Evolutionary conservation across 1,284 basidiomycete species (phyloP).

Genomic region (Gymnopus androsaceus): DNA sequence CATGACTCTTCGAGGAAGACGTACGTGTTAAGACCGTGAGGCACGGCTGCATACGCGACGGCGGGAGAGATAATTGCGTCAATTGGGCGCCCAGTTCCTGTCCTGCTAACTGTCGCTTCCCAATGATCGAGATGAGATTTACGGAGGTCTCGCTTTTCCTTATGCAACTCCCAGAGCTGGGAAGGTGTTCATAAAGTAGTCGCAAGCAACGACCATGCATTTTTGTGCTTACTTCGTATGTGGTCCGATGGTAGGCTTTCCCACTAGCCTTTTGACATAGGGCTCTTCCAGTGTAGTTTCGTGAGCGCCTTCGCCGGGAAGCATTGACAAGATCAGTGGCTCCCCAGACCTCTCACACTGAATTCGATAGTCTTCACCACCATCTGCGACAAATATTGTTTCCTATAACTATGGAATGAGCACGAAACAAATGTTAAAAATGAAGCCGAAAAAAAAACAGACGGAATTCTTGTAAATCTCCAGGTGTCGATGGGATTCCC

Average conservation of each 20-base stretch:
- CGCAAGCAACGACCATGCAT: background rate
- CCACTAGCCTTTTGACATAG: slow-evolving; percentile 37
- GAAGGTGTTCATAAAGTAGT: slow-evolving; percentile 25
- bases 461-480: slow-evolving; percentile 54
- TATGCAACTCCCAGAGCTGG: slow-evolving; percentile 59
- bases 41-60: slow-evolving; percentile 51
- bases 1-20: slow-evolving; percentile 11
- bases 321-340: slow-evolving; percentile 44
- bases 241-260: slow-evolving; percentile 33
- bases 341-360: slow-evolving; percentile 44
- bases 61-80: slow-evolving; percentile 62
- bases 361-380: slow-evolving; percentile 41
- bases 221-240: slow-evolving; percentile 34
- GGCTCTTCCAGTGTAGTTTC: slow-evolving; percentile 32
- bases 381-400: slow-evolving; percentile 46
- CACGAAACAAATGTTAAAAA: background rate
- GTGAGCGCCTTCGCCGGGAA: slow-evolving; percentile 33
- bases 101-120: slow-evolving; percentile 50
- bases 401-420: slow-evolving; percentile 30
- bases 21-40: slow-evolving; percentile 48
- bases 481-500: slow-evolving; percentile 50
- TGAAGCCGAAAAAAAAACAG: slow-evolving; percentile 19
- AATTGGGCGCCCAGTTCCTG: slow-evolving; percentile 61
- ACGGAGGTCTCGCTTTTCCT: slow-evolving; percentile 41
- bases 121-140: slow-evolving; percentile 53